These are phyloP conservation scores for Neocatenulostroma microsporum DNA, from an alignment of 2,329 filamentous ascomycete species.

Conservation along the genomic window DNA sequence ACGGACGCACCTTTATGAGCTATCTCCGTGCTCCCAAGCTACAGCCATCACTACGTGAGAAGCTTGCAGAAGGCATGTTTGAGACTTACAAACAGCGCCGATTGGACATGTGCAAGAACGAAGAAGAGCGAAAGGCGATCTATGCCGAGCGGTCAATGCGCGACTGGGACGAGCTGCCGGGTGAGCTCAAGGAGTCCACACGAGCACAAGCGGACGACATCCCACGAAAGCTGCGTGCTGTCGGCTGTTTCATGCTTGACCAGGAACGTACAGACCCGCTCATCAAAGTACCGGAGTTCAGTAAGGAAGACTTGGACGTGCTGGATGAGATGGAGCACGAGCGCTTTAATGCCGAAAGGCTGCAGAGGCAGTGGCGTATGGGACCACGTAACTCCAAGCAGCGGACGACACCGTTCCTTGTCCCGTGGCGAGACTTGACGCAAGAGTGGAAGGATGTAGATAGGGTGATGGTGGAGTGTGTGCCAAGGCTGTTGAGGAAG, in stretches of 20 bases:
- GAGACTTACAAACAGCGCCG: conserved; percentile 28
- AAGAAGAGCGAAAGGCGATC: conserved; percentile 22
- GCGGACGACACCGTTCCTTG: conserved; percentile 28
- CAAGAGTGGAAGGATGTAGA: conserved; percentile 31
- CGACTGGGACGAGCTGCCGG: conserved; percentile 29
- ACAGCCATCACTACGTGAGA: conserved; percentile 26
- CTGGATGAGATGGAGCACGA: conserved; percentile 31
- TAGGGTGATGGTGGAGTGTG: conserved; percentile 31
- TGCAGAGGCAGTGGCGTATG: conserved; percentile 30
- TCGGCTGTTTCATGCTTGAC: conserved; percentile 29
- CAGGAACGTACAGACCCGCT: conserved; percentile 24
- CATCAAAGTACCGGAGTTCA: conserved; percentile 24
- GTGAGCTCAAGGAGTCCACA: conserved; percentile 29
- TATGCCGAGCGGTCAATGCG: conserved; percentile 25
- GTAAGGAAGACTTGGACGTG: conserved; percentile 24
- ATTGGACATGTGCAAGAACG: conserved; percentile 21
- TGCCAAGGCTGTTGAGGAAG: conserved; percentile 23
- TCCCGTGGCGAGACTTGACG: conserved; percentile 29
- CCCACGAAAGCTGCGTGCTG: conserved; percentile 28
- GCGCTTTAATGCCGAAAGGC: conserved; percentile 29
- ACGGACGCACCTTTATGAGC: conserved; percentile 29
- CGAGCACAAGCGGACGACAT: conserved; percentile 31
- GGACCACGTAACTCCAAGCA: conserved; percentile 26
- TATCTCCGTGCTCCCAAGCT: conserved; percentile 27
- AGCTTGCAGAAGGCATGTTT: conserved; percentile 28